Percentiles rank a stretch among this genome's conserved stretches.
Conservation (phyloP, 345 rosid genomes). For the Gossypium stocksii region DNA sequence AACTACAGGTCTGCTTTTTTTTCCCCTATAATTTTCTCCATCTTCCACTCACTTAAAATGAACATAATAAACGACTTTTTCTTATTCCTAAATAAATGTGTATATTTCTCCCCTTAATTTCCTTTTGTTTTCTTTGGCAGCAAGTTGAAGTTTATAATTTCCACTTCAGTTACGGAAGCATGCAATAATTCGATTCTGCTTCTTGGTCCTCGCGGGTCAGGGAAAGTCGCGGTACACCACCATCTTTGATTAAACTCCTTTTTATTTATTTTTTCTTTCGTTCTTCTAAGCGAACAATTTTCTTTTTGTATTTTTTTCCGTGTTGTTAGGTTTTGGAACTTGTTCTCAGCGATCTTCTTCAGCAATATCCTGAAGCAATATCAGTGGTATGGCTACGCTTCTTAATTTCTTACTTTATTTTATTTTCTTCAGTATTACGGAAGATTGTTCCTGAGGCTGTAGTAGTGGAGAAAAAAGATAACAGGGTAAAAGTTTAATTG, state of each 20-base stretch:
- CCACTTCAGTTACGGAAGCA: conserved; percentile 68
- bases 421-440: not conserved
- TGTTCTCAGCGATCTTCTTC: conserved; percentile 58
- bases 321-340: conserved; percentile 74
- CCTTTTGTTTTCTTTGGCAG: conserved; percentile 26
- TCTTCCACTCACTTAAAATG: not conserved
- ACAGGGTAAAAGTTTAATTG: not conserved
- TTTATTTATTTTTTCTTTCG: not conserved
- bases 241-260: not conserved
- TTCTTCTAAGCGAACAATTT: not conserved
- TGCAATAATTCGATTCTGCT: conserved; percentile 92
- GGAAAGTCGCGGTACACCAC: conserved; percentile 63
- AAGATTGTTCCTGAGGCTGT: too few species aligned
- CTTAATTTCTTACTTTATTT: not conserved
- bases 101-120: not conserved
- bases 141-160: conserved; percentile 67
- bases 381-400: conserved; percentile 50
- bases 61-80: not conserved
- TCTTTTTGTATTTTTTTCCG: not conserved
- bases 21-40: not conserved
- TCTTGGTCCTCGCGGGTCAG: conserved; percentile 91
- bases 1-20: conserved; percentile 58
- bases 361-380: conserved; percentile 63
- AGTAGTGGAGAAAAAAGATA: too few species aligned
- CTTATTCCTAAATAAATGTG: too few species aligned